phyloP scores from a whole-genome alignment of 2,329 filamentous ascomycete species.

The Cladophialophora chaetospira region DNA sequence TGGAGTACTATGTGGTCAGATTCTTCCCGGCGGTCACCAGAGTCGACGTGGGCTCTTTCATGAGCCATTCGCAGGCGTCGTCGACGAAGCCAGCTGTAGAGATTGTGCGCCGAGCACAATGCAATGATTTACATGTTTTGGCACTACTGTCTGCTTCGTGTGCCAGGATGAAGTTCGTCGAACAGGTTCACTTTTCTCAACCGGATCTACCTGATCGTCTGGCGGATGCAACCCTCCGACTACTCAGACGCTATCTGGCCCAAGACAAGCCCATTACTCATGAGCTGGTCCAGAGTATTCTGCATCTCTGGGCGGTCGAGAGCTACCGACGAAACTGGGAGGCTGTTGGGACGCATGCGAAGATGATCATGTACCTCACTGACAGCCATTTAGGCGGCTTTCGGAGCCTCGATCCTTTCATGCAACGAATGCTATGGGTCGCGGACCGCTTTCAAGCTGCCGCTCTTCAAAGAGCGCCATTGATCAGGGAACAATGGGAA shows the following conservation, averaged over 20 bases:
- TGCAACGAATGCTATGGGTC: slow-evolving; percentile 23
- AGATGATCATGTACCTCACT: slow-evolving; percentile 19
- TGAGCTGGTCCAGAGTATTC: slow-evolving; percentile 21
- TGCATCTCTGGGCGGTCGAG: slow-evolving; percentile 23
- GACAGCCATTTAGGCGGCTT: slow-evolving; percentile 21
- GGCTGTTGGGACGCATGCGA: slow-evolving; percentile 14
- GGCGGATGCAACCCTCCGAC: slow-evolving; percentile 13
- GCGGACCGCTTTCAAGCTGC: slow-evolving; percentile 24
- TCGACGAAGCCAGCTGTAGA: slow-evolving; percentile 15
- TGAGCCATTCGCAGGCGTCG: slow-evolving; percentile 3
- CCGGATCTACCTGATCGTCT: slow-evolving; percentile 18
- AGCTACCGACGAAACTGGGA: slow-evolving; percentile 26
- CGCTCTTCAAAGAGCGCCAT: slow-evolving; percentile 14
- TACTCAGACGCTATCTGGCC: slow-evolving; percentile 16
- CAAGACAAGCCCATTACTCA: slow-evolving; percentile 15
- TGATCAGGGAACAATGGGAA: slow-evolving; percentile 21
- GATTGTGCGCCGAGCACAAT: slow-evolving; percentile 10
- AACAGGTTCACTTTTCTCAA: slow-evolving; percentile 16
- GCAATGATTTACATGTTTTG: slow-evolving; percentile 19
- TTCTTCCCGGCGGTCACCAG: slow-evolving; percentile 25
- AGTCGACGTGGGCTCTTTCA: slow-evolving; percentile 16
- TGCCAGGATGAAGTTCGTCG: slow-evolving; percentile 23
- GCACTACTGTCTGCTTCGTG: slow-evolving; percentile 17
- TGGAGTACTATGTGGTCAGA: slow-evolving; percentile 23
- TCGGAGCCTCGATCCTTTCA: slow-evolving; percentile 17